Percentiles rank a stretch among this genome's conserved stretches.
phyloP scores from a whole-genome alignment of 2,329 filamentous ascomycete genomes.

The Colletotrichum filicis region DNA sequence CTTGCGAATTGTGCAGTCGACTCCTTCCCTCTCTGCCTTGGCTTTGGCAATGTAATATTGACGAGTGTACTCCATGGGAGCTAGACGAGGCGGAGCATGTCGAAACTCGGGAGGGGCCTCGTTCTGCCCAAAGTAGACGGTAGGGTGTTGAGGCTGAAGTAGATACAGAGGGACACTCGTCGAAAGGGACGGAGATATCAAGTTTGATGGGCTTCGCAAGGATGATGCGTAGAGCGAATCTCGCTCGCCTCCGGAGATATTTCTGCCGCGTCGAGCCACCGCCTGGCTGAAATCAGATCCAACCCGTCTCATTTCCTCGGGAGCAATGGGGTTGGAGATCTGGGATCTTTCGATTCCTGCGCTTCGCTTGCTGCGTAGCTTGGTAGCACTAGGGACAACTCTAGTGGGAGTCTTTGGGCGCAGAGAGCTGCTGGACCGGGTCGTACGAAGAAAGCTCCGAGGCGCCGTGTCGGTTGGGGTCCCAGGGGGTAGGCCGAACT shows the following conservation, averaged over 20 bases:
- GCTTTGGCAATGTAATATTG: constrained; percentile 48
- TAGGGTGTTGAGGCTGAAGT: constrained; percentile 28
- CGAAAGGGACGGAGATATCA: constrained; percentile 14
- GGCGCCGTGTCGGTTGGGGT: background rate
- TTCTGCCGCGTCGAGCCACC: background rate
- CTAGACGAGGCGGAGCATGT: constrained; percentile 41
- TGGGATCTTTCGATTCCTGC: constrained; percentile 24
- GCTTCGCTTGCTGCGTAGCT: constrained; percentile 31
- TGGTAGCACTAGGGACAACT: constrained; percentile 21
- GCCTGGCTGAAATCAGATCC: constrained; percentile 17
- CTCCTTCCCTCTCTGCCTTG: constrained; percentile 39
- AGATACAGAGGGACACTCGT: constrained; percentile 27
- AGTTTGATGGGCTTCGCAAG: constrained; percentile 20
- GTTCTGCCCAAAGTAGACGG: constrained; percentile 23
- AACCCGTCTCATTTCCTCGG: constrained; percentile 26
- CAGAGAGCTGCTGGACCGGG: constrained; percentile 22
- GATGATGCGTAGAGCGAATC: background rate
- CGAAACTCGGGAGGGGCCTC: constrained; percentile 26
- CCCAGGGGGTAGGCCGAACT: constrained; percentile 23
- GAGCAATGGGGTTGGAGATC: constrained; percentile 28
- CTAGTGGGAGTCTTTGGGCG: constrained; percentile 13
- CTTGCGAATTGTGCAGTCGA: constrained; percentile 42
- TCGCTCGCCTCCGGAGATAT: background rate
- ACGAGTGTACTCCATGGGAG: constrained; percentile 53
- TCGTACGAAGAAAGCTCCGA: constrained; percentile 21